These are phyloP conservation scores for Aspergillus homomorphus DNA, from an alignment of 495 filamentous ascomycete genomes.

Conservation along the genomic window DNA sequence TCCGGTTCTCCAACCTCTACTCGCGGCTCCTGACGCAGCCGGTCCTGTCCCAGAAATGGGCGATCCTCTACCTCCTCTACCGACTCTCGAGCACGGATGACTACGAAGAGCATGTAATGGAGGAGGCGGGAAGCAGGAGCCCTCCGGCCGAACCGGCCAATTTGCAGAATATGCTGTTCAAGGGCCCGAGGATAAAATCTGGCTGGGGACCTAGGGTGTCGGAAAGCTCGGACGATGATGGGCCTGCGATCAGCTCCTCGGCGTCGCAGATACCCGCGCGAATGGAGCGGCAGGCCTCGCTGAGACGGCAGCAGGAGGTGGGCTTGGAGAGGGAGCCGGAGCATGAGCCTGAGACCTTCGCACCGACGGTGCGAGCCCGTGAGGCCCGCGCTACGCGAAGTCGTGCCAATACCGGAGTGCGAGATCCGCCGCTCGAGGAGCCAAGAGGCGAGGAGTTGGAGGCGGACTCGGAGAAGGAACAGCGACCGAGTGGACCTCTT, in stretches of 20 bases:
- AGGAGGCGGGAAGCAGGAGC: slow-evolving; percentile 34
- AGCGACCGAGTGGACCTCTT: slow-evolving; percentile 17
- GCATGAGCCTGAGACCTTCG: slow-evolving; percentile 13
- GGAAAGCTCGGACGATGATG: slow-evolving; percentile 42
- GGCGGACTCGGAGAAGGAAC: slow-evolving; percentile 27
- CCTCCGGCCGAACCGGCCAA: slow-evolving; percentile 39
- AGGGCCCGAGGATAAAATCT: slow-evolving; percentile 25
- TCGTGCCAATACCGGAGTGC: slow-evolving; percentile 20
- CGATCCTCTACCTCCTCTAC: slow-evolving; percentile 85
- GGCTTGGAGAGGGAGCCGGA: slow-evolving; percentile 21
- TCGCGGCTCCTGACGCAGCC: slow-evolving; percentile 82
- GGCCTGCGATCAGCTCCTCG: slow-evolving; percentile 44
- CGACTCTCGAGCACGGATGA: slow-evolving; percentile 64
- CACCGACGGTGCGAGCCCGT: slow-evolving; percentile 6
- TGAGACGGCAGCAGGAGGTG: slow-evolving; percentile 22
- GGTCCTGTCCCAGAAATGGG: slow-evolving; percentile 93
- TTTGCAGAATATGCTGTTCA: slow-evolving; percentile 37
- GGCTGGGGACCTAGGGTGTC: slow-evolving; percentile 18
- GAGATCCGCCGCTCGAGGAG: slow-evolving; percentile 21
- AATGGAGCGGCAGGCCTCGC: slow-evolving; percentile 28
- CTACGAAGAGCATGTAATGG: slow-evolving; percentile 21
- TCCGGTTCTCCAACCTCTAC: slow-evolving; percentile 84
- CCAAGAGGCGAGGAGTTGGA: slow-evolving; percentile 12
- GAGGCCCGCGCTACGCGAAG: slow-evolving; percentile 11
- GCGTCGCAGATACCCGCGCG: slow-evolving; percentile 38